These are phyloP conservation scores for Baorangia bicolor DNA, from an alignment of 768 basidiomycete species.

Conservation along the genomic window DNA sequence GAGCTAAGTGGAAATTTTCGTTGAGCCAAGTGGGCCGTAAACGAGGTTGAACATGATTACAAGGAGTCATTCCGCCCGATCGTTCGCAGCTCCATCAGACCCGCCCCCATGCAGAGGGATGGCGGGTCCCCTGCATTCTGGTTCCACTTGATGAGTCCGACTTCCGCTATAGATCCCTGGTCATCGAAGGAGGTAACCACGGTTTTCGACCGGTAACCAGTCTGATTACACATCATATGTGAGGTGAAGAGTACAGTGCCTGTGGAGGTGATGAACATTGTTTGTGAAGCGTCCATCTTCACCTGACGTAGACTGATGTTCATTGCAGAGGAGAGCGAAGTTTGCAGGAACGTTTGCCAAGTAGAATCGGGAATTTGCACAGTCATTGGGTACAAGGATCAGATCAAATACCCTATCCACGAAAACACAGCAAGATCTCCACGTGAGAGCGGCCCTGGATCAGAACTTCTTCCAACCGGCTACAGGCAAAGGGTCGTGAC, in stretches of 20 bases:
- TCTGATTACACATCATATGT: neutral
- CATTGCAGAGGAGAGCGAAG: slow-evolving; percentile 1
- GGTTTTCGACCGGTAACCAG: neutral
- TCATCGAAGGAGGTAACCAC: slow-evolving; percentile 15
- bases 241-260: slow-evolving; percentile 16
- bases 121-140: neutral
- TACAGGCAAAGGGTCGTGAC: neutral
- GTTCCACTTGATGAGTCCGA: slow-evolving; percentile 21
- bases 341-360: neutral
- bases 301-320: slow-evolving; percentile 22
- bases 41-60: neutral
- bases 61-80: neutral
- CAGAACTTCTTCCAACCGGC: neutral
- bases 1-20: neutral
- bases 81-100: slow-evolving; percentile 2
- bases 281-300: slow-evolving; percentile 5
- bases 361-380: neutral
- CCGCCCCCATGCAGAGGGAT: neutral
- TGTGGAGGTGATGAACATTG: slow-evolving; percentile 16
- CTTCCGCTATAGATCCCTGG: slow-evolving; percentile 1
- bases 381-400: neutral
- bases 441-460: slow-evolving; percentile 1
- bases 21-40: neutral
- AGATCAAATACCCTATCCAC: neutral
- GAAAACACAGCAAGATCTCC: neutral